Conservation (phyloP, 345 rosid species). For the Conringia planisiliqua region DNA sequence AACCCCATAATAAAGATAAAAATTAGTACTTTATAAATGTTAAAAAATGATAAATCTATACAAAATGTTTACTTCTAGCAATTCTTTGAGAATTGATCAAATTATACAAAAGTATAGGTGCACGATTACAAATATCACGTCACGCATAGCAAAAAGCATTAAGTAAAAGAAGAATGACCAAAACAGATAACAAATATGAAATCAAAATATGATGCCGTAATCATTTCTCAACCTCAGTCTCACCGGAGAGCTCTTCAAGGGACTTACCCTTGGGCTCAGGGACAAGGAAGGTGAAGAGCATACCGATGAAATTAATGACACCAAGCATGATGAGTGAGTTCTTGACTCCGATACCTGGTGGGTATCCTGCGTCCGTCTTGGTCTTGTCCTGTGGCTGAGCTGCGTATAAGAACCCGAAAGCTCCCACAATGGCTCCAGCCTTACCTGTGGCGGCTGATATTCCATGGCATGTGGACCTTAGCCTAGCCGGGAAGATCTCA, state of each 20-base stretch:
- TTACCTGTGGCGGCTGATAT: conserved; percentile 70
- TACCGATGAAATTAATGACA: conserved; percentile 43
- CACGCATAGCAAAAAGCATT: no score
- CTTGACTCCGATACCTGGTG: conserved; percentile 7
- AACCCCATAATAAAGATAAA: no score
- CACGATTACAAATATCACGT: no score
- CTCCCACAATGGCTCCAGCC: conserved; percentile 64
- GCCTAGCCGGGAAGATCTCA: conserved; percentile 68
- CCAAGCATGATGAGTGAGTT: conserved; percentile 42
- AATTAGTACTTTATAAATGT: no score
- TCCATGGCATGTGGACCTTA: conserved; percentile 73
- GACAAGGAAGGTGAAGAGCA: conserved; percentile 19
- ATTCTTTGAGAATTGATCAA: no score
- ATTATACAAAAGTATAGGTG: no score
- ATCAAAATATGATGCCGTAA: no score
- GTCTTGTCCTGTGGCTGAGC: conserved; percentile 36
- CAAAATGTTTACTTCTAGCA: no score
- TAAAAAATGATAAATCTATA: no score
- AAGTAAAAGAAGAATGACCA: no score
- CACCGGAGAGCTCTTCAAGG: not conserved
- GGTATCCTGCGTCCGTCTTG: conserved; percentile 53
- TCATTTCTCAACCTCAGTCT: not conserved
- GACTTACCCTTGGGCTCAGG: not conserved
- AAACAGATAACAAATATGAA: no score
- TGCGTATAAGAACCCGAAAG: conserved; percentile 61